Evolutionary conservation across 257 asterid genomes (phyloP).

Genomic region (Petunia secreta): DNA sequence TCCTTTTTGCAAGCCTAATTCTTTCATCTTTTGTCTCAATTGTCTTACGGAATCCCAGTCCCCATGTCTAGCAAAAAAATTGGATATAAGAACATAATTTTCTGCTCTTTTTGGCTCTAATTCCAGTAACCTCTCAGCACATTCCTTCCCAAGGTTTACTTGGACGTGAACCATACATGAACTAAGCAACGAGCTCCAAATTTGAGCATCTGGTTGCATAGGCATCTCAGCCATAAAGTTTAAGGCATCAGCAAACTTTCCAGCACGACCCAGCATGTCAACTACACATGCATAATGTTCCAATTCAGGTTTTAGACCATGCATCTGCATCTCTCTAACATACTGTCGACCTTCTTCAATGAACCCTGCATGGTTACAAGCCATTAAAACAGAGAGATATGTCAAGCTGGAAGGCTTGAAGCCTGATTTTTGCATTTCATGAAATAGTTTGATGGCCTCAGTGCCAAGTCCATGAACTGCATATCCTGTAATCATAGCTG

Average conservation of each 20-base stretch:
- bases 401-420: constrained; percentile 36
- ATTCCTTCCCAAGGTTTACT: constrained; percentile 29
- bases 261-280: constrained; percentile 42
- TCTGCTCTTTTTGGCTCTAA: constrained; percentile 34
- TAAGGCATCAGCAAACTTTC: constrained; percentile 35
- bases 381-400: constrained; percentile 34
- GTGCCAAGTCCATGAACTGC: constrained; percentile 45
- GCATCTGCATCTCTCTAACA: constrained; percentile 33
- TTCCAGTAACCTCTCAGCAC: constrained; percentile 34
- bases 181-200: constrained; percentile 39
- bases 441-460: constrained; percentile 33
- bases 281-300: constrained; percentile 40
- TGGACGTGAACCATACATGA: constrained; percentile 29
- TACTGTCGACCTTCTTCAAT: constrained; percentile 32
- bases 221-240: constrained; percentile 33
- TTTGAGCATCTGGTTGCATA: constrained; percentile 32
- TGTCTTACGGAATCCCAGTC: constrained; percentile 37
- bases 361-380: constrained; percentile 41
- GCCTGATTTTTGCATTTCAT: constrained; percentile 30
- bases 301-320: constrained; percentile 32
- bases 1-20: constrained; percentile 30
- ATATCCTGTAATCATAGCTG: constrained; percentile 40
- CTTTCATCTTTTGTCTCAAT: constrained; percentile 31
- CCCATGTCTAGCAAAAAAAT: constrained; percentile 32
- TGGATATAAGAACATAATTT: constrained; percentile 35